These are phyloP conservation scores for Castanopsis chinensis DNA, from an alignment of 306 rosid species.

Conservation along the genomic window DNA sequence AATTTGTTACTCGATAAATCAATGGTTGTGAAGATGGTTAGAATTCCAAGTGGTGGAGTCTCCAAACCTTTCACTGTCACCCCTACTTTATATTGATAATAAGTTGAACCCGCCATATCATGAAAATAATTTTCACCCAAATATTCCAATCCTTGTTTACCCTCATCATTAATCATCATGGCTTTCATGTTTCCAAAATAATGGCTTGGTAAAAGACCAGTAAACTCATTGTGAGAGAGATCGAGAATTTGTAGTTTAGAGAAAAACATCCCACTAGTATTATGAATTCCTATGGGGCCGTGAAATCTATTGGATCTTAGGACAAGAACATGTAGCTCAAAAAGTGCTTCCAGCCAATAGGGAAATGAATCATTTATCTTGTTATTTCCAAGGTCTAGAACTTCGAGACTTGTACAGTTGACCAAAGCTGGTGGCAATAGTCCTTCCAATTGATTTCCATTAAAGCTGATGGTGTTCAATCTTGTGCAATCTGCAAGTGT, in stretches of 20 bases:
- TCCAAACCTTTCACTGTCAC: too few relatives aligned
- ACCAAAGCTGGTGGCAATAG: constrained; percentile 20
- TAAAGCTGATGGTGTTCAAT: constrained; percentile 15
- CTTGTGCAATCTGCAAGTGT: neutral
- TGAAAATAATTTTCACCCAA: too few relatives aligned
- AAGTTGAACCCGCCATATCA: too few relatives aligned
- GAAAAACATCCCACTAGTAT: constrained; percentile 4
- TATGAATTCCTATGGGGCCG: constrained; percentile 24
- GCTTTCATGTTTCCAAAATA: too few relatives aligned
- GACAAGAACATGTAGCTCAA: constrained; percentile 25
- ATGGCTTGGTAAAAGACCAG: too few relatives aligned
- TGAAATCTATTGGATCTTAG: constrained; percentile 32
- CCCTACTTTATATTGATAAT: too few relatives aligned
- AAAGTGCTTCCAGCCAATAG: constrained; percentile 28
- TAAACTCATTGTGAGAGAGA: constrained; percentile 33
- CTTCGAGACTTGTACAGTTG: neutral
- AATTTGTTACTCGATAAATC: too few relatives aligned
- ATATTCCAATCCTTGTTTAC: too few relatives aligned
- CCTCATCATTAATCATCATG: too few relatives aligned
- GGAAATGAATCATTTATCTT: constrained; percentile 30
- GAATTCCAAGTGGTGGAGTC: too few relatives aligned
- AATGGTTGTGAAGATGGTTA: too few relatives aligned
- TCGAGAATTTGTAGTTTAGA: constrained; percentile 29
- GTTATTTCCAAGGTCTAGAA: constrained; percentile 43
- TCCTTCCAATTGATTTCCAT: constrained; percentile 35